Evolutionary conservation across 1,284 basidiomycete species (phyloP).

Genomic region (Trametes versicolor): DNA sequence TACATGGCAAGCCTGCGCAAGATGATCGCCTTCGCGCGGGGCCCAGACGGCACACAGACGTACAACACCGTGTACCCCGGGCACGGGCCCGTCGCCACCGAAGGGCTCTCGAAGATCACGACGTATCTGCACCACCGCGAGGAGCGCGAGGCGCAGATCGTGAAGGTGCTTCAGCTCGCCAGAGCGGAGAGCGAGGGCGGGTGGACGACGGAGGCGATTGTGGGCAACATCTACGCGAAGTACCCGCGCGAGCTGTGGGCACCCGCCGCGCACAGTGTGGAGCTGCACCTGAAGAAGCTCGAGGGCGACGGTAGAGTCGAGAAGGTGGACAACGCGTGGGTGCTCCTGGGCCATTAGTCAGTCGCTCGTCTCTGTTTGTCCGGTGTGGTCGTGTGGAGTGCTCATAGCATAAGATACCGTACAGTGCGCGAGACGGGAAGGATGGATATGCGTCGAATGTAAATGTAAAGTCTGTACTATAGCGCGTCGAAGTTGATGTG

Average conservation of each 20-base stretch:
- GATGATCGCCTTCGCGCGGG: constrained; percentile 57
- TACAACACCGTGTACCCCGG: constrained; percentile 80
- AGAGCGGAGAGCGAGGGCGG: constrained; percentile 21
- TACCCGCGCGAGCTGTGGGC: constrained; percentile 80
- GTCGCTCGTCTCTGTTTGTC: constrained; percentile 1
- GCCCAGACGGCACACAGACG: constrained; percentile 38
- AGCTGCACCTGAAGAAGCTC: constrained; percentile 82
- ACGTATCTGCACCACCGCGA: constrained; percentile 86
- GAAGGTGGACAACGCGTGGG: constrained; percentile 53
- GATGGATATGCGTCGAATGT: constrained; percentile 25
- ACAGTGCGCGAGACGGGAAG: constrained; percentile 19
- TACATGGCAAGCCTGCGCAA: constrained; percentile 80
- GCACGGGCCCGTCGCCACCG: constrained; percentile 82
- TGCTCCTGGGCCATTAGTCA: constrained; percentile 35
- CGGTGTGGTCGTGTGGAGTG: neutral
- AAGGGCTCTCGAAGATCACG: constrained; percentile 67
- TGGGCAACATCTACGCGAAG: constrained; percentile 70
- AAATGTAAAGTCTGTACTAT: constrained; percentile 49
- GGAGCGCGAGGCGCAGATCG: constrained; percentile 84
- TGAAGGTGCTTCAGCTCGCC: constrained; percentile 60
- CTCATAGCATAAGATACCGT: constrained; percentile 25
- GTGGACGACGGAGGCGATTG: constrained; percentile 76
- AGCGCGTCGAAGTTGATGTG: constrained; percentile 98
- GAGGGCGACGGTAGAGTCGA: constrained; percentile 70
- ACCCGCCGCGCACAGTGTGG: constrained; percentile 75